Evolutionary conservation across 805 yeast species (phyloP).

Genomic region (Citeromyces nyonsensis): DNA sequence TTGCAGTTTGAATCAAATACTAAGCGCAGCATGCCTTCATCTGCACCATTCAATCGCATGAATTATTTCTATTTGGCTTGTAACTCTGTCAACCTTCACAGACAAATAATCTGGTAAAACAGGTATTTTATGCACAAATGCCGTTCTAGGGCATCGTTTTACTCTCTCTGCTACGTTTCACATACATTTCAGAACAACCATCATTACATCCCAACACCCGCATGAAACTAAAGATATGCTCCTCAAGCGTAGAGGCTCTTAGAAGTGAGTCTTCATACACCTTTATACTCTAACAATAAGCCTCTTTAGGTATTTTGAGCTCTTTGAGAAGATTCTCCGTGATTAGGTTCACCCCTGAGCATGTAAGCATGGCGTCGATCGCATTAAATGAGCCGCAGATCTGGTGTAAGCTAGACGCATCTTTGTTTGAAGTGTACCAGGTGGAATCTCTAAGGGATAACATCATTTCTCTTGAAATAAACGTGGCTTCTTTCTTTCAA

Average conservation of each 20-base stretch:
- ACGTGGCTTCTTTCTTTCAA: slow-evolving; percentile 42
- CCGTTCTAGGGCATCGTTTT: too few relatives aligned
- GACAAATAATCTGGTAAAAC: too few relatives aligned
- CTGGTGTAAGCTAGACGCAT: slow-evolving; percentile 41
- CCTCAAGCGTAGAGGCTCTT: slow-evolving; percentile 3
- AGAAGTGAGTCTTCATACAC: slow-evolving; percentile 3
- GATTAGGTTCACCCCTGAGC: slow-evolving; percentile 34
- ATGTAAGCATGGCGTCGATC: slow-evolving; percentile 33
- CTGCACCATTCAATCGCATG: too few relatives aligned
- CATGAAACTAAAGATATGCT: slow-evolving; percentile 6
- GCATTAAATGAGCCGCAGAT: slow-evolving; percentile 46
- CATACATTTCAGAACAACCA: too few relatives aligned
- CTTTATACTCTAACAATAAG: neutral
- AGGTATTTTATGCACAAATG: too few relatives aligned
- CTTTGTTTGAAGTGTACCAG: slow-evolving; percentile 32
- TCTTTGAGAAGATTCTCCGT: slow-evolving; percentile 38
- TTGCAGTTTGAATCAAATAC: too few relatives aligned
- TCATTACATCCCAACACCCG: neutral
- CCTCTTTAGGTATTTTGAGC: slow-evolving; percentile 25
- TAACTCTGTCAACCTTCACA: too few relatives aligned
- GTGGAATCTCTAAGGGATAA: slow-evolving; percentile 36
- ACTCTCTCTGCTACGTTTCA: too few relatives aligned
- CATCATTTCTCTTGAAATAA: slow-evolving; percentile 42
- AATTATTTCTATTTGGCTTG: too few relatives aligned
- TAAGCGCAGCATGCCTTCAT: too few relatives aligned